Evolutionary conservation across 345 rosid genomes (phyloP).

Genomic region (sweet orange (Citrus sinensis)): DNA sequence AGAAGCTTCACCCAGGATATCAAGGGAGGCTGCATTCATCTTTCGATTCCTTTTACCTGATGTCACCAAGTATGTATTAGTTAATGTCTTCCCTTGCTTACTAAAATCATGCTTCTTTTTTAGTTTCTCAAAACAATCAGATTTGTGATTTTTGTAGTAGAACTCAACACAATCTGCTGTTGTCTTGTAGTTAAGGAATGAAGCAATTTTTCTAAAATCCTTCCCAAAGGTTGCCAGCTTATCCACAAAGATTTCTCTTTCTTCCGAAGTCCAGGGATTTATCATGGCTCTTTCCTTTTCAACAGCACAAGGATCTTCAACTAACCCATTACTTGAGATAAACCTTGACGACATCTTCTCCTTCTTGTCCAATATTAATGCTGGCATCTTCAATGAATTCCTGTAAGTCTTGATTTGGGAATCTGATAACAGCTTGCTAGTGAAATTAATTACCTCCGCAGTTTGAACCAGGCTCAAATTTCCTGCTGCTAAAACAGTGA

Average conservation of each 20-base stretch:
- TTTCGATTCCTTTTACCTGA: conserved; percentile 74
- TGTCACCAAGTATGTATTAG: conserved; percentile 58
- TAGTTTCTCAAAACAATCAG: conserved; percentile 79
- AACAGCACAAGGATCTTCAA: conserved; percentile 85
- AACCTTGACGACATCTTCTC: conserved; percentile 66
- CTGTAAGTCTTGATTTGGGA: conserved; percentile 49
- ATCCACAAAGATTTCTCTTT: conserved; percentile 68
- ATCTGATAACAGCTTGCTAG: conserved; percentile 53
- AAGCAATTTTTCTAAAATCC: conserved; percentile 80
- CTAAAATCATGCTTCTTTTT: conserved; percentile 60
- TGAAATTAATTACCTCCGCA: conserved; percentile 44
- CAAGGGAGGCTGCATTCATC: conserved; percentile 66
- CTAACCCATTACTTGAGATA: conserved; percentile 68
- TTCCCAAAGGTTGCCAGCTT: conserved; percentile 76
- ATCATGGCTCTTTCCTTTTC: conserved; percentile 88
- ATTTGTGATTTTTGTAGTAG: conserved; percentile 96
- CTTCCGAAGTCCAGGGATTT: conserved; percentile 88
- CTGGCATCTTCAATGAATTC: conserved; percentile 79
- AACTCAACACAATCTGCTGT: conserved; percentile 96
- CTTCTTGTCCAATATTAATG: conserved; percentile 72
- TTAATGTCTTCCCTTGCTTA: conserved; percentile 55
- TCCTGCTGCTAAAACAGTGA: conserved; percentile 40
- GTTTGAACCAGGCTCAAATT: conserved; percentile 52
- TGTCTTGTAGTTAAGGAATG: conserved; percentile 81
- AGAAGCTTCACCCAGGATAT: conserved; percentile 75